These are phyloP conservation scores for Colletotrichum filicis DNA, from an alignment of 2,329 filamentous ascomycete genomes.

Conservation along the genomic window DNA sequence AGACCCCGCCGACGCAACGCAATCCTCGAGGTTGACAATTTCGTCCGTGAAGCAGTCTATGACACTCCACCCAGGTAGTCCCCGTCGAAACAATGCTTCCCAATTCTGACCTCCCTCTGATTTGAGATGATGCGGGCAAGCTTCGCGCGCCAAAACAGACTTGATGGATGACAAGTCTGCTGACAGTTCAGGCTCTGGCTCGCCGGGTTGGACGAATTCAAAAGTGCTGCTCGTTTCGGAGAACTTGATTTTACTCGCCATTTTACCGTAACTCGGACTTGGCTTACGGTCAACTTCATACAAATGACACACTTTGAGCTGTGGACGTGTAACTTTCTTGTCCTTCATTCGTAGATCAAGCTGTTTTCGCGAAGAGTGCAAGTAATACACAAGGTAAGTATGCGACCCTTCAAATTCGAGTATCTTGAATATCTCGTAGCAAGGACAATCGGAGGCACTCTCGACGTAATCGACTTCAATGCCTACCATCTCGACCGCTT, in stretches of 20 bases:
- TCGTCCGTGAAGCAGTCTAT: not conserved
- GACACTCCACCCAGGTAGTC: not conserved
- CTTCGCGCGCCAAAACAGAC: not conserved
- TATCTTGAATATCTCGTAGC: no score
- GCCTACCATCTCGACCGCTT: not conserved
- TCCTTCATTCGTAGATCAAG: no score
- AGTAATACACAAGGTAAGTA: no score
- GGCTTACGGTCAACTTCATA: not conserved
- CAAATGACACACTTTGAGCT: not conserved
- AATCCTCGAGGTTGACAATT: not conserved
- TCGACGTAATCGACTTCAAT: not conserved
- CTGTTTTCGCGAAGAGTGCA: no score
- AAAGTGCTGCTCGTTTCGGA: no score
- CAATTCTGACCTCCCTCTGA: not conserved
- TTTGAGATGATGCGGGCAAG: not conserved
- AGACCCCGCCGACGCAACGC: not conserved
- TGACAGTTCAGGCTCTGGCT: not conserved
- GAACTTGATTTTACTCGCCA: no score
- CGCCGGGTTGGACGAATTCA: rapidly evolving
- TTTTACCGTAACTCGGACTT: rapidly evolving
- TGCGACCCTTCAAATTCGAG: no score
- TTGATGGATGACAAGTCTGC: not conserved
- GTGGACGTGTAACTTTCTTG: not conserved
- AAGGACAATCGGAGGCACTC: rapidly evolving
- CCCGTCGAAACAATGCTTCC: not conserved